A percentile compares a stretch with the other conserved stretches of the same genome.
Evolutionary conservation across 2,329 filamentous ascomycete genomes (phyloP).

Genomic region (Xylariaceae sp.): DNA sequence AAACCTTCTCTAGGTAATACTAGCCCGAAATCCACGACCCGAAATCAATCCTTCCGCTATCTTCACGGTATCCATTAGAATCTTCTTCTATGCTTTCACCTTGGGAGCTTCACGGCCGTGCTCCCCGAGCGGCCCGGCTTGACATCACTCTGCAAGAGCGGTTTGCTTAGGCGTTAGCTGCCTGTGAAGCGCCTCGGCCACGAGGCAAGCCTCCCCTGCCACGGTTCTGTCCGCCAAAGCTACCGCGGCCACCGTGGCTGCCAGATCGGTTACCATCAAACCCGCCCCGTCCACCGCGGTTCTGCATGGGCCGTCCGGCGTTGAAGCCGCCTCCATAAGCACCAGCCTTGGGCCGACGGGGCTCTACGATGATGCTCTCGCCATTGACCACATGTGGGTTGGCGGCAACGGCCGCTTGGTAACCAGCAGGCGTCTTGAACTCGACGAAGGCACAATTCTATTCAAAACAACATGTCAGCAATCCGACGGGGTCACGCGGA

Average conservation of each 20-base stretch:
- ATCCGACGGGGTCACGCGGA: no score
- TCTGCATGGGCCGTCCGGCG: slow-evolving; percentile 54
- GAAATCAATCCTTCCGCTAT: slow-evolving; percentile 18
- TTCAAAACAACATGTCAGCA: slow-evolving; percentile 38
- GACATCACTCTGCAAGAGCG: slow-evolving; percentile 1
- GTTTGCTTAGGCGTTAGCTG: slow-evolving; percentile 43
- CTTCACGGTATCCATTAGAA: slow-evolving; percentile 7
- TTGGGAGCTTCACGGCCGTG: slow-evolving; percentile 1
- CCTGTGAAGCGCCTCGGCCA: slow-evolving; percentile 51
- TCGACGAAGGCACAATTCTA: slow-evolving; percentile 95
- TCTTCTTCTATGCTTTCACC: slow-evolving; percentile 4
- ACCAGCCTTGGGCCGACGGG: slow-evolving; percentile 71
- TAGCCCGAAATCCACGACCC: slow-evolving; percentile 17
- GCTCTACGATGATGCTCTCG: slow-evolving; percentile 80
- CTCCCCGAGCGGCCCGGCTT: slow-evolving; percentile 2
- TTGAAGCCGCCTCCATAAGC: slow-evolving; percentile 66
- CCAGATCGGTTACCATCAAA: slow-evolving; percentile 55
- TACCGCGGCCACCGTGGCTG: slow-evolving; percentile 60
- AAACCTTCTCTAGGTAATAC: slow-evolving; percentile 16
- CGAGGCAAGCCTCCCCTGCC: slow-evolving; percentile 62
- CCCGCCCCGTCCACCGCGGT: slow-evolving; percentile 59
- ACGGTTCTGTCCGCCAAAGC: slow-evolving; percentile 61
- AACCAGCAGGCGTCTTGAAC: slow-evolving; percentile 74
- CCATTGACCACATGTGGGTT: slow-evolving; percentile 83
- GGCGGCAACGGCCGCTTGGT: slow-evolving; percentile 73